These are phyloP conservation scores for Scutellaria minor DNA, from an alignment of 257 asterid species.

Conservation along the genomic window DNA sequence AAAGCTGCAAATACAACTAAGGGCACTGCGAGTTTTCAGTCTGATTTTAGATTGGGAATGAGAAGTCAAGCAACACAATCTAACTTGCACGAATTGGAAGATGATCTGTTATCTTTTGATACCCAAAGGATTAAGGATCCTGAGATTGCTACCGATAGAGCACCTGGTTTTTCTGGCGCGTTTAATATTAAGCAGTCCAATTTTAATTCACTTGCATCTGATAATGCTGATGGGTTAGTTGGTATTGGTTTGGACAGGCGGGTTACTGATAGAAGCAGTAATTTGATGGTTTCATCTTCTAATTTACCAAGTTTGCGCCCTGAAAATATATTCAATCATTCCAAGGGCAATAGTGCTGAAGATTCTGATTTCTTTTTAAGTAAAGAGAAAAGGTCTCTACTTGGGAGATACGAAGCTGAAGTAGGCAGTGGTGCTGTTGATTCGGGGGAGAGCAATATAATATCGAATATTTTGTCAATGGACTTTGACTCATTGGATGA, in stretches of 20 bases:
- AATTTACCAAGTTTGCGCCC: slow-evolving; percentile 51
- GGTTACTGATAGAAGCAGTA: slow-evolving; percentile 53
- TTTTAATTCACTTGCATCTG: slow-evolving; percentile 42
- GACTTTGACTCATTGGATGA: slow-evolving; percentile 84
- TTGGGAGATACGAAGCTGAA: slow-evolving; percentile 58
- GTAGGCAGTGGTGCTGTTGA: slow-evolving; percentile 42
- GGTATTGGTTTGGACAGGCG: slow-evolving; percentile 48
- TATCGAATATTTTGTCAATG: slow-evolving; percentile 82
- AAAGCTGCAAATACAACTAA: slow-evolving; percentile 37
- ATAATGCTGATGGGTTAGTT: slow-evolving; percentile 41
- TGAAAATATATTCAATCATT: slow-evolving; percentile 44
- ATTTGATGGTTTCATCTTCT: slow-evolving; percentile 52
- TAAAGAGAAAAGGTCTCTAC: slow-evolving; percentile 45
- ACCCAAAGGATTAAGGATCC: slow-evolving; percentile 71
- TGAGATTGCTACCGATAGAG: slow-evolving; percentile 47
- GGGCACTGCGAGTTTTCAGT: slow-evolving; percentile 32
- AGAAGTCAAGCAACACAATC: slow-evolving; percentile 38
- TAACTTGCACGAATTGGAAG: slow-evolving; percentile 50
- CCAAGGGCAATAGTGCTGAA: slow-evolving; percentile 42
- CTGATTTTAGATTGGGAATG: slow-evolving; percentile 44
- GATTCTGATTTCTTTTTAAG: slow-evolving; percentile 45
- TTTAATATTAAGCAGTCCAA: slow-evolving; percentile 45
- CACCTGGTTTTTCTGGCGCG: slow-evolving; percentile 47
- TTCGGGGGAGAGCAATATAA: slow-evolving; percentile 85
- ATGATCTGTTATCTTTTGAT: slow-evolving; percentile 63